These are phyloP conservation scores for Gossypium anomalum DNA, from an alignment of 345 rosid genomes.

Conservation along the genomic window DNA sequence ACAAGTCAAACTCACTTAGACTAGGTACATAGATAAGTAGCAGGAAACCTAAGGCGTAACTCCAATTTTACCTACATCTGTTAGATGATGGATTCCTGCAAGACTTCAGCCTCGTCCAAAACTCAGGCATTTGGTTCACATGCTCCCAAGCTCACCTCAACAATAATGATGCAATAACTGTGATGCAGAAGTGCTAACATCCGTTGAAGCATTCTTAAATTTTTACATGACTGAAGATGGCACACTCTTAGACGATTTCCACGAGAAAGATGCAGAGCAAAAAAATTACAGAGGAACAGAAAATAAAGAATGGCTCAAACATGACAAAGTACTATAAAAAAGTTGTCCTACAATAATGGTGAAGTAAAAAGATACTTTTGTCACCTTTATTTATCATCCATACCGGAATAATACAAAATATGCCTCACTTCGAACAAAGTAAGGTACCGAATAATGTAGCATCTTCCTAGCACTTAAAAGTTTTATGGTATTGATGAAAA, in stretches of 20 bases:
- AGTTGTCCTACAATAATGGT: background rate
- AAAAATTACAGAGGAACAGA: background rate
- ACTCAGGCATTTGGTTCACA: background rate
- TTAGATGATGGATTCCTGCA: background rate
- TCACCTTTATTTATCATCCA: constrained; percentile 4
- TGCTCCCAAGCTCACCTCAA: background rate
- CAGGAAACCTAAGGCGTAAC: no score
- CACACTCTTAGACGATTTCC: background rate
- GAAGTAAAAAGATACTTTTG: background rate
- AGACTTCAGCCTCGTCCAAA: background rate
- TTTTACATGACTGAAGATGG: background rate
- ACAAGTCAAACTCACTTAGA: background rate
- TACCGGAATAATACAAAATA: background rate
- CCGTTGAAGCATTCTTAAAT: background rate
- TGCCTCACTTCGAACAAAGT: background rate
- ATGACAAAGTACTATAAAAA: background rate
- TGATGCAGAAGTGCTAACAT: background rate
- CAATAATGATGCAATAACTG: background rate
- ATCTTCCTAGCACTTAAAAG: background rate
- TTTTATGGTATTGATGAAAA: background rate
- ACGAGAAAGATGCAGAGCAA: background rate
- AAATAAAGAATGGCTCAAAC: background rate
- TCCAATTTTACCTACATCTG: background rate
- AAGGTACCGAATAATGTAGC: background rate
- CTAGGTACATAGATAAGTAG: background rate